Evolutionary conservation across 495 filamentous ascomycete species (phyloP).

Genomic region (Peziza echinospora): DNA sequence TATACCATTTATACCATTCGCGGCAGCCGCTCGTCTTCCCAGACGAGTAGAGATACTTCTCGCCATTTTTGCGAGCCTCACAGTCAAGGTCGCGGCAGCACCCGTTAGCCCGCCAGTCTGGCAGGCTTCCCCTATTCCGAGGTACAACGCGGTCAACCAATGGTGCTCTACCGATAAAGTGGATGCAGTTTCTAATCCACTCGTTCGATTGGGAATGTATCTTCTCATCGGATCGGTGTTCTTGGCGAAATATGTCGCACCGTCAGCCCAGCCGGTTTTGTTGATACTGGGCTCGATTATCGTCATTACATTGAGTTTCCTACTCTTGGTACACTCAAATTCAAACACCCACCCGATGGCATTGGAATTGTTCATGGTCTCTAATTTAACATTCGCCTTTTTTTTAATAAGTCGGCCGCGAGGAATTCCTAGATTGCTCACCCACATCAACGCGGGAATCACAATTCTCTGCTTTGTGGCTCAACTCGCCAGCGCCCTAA

Average conservation of each 20-base stretch:
- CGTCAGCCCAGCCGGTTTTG: too few relatives aligned
- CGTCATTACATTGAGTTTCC: too few relatives aligned
- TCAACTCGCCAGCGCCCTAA: not conserved
- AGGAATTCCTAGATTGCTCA: too few relatives aligned
- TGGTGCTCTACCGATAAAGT: not conserved
- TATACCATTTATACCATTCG: too few relatives aligned
- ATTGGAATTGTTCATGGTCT: not conserved
- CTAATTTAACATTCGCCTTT: too few relatives aligned
- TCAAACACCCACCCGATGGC: not conserved
- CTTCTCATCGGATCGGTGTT: not conserved
- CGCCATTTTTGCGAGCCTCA: too few relatives aligned
- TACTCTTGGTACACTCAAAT: too few relatives aligned
- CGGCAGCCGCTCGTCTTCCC: too few relatives aligned
- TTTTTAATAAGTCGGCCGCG: too few relatives aligned
- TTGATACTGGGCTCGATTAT: too few relatives aligned
- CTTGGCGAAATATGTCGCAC: not conserved
- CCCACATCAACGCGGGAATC: not conserved
- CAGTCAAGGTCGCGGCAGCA: too few relatives aligned
- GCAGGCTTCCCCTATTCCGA: not conserved
- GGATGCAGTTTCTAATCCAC: not conserved
- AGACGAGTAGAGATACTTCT: too few relatives aligned
- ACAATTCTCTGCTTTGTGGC: not conserved
- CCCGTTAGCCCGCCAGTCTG: not conserved
- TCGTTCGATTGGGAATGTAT: not conserved
- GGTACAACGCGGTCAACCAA: not conserved